A percentile compares a stretch with the other conserved stretches of the same genome.
These are phyloP conservation scores for Cunninghamia lanceolata DNA, from an alignment of 75 land plant species.

Conservation along the genomic window DNA sequence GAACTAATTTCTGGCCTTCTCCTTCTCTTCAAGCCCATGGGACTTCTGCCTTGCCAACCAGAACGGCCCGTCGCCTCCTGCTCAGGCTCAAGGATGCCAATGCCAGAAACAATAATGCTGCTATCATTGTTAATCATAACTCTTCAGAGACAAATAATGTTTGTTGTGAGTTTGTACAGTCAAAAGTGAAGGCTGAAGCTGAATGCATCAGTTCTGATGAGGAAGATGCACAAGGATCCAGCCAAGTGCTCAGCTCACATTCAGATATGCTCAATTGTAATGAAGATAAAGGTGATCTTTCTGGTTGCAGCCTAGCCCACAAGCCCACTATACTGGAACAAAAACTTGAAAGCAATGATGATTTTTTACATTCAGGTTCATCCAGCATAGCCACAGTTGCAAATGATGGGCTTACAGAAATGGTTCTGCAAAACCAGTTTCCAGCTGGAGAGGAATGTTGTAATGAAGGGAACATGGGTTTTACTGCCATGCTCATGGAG, in stretches of 20 bases:
- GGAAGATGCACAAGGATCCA: slow-evolving; percentile 18
- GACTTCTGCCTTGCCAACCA: slow-evolving; percentile 33
- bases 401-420: neutral
- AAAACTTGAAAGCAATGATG: neutral
- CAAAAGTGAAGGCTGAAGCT: neutral
- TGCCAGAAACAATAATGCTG: slow-evolving; percentile 19
- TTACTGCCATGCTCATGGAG: slow-evolving; percentile 22
- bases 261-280: neutral
- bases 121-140: neutral
- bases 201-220: slow-evolving; percentile 14
- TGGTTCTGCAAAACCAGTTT: neutral
- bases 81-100: slow-evolving; percentile 30
- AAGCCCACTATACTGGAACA: neutral
- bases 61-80: slow-evolving; percentile 39
- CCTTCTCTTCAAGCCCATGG: neutral
- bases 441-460: slow-evolving; percentile 6
- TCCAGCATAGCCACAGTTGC: too few relatives aligned
- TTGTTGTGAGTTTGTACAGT: neutral
- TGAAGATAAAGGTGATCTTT: neutral
- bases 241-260: neutral
- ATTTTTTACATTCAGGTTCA: too few relatives aligned
- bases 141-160: neutral
- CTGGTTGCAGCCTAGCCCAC: neutral
- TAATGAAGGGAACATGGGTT: slow-evolving; percentile 8
- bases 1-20: slow-evolving; percentile 54